A percentile compares a stretch with the other conserved stretches of the same genome.
Conservation (phyloP, 192 early-diverging fungal species). For the Lobosporangium transversale region DNA sequence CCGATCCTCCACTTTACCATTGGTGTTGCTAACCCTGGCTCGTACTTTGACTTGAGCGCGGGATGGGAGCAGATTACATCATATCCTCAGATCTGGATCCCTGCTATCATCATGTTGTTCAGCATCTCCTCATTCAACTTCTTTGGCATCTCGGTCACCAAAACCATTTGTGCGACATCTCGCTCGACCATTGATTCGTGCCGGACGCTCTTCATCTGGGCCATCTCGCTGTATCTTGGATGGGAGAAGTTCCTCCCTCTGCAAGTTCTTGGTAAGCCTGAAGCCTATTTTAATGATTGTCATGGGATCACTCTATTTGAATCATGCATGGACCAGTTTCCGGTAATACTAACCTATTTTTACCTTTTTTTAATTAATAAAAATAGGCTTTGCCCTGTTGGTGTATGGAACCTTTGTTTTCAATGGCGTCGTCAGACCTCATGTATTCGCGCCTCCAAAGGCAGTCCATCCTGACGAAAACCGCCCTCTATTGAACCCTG, state of each 20-base stretch:
- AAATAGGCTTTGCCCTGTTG: constrained; percentile 64
- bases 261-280: constrained; percentile 83
- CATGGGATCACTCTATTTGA: no score
- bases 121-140: constrained; percentile 97
- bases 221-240: constrained; percentile 86
- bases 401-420: constrained; percentile 90
- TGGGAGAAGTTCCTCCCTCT: constrained; percentile 94
- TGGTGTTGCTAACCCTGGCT: constrained; percentile 73
- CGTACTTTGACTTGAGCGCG: constrained; percentile 83
- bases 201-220: constrained; percentile 97
- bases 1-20: constrained; percentile 79
- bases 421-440: constrained; percentile 84
- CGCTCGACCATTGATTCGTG: constrained; percentile 96
- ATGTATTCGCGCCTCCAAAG: constrained; percentile 54
- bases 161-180: constrained; percentile 86
- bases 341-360: no score
- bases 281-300: neutral
- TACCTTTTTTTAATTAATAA: no score
- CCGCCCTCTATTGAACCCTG: constrained; percentile 31
- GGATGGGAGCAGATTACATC: constrained; percentile 78
- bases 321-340: no score
- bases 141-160: constrained; percentile 93
- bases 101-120: constrained; percentile 84
- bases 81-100: constrained; percentile 71
- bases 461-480: constrained; percentile 24